Base-by-base conservation (phyloP, 2,329 filamentous ascomycete species). In the Colletotrichum cereale region DNA sequence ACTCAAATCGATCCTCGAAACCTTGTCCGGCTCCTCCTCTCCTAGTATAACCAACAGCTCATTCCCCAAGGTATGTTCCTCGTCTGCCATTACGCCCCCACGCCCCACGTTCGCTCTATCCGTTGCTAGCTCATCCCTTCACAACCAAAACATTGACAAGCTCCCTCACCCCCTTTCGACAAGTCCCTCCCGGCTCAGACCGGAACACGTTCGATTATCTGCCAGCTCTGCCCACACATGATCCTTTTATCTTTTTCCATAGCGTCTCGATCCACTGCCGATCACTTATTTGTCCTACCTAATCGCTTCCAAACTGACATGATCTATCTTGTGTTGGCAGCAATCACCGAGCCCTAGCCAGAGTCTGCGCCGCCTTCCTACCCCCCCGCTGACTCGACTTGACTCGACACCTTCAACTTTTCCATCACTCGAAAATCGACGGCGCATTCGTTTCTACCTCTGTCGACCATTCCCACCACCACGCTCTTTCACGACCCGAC, bases 91-190 rank as follows among this genome's bases (percentile, higher is more conserved):
- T 68, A 68, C 68, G 65, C 63, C 52, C 29, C 52, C 58, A 18
- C 36, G 52, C 53, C 58, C 68, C 68, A 71, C 69, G 69, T 26
- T 24, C 58, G 47, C 40, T 66, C 31, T 71, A 71, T 71, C 50
- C 65, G 65, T 47, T 68, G 55, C 68, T 31, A 71, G 69, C 69
- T 60, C 58, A 71, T 68, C 65, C 69, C 69, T 71, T 63, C 69
- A 69, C 58, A 53, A 48, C 52, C 58, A 48, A 68, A 63, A 63
- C 58, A 44, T 71, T 64, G 52, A 60, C 64, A 68, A 61, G 67
- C 68, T 71, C 31, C 53, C 52, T 62, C 36, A 31, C 58, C 69
- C 69, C 53, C 31, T 56, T 57, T 38, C n/a, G 7, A 38, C 34
- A 38, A 36, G 52, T 58, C 67, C 24, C 53, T 12, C 38, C 47